Conservation (phyloP, 805 yeast genomes). For the Candida germanica region DNA sequence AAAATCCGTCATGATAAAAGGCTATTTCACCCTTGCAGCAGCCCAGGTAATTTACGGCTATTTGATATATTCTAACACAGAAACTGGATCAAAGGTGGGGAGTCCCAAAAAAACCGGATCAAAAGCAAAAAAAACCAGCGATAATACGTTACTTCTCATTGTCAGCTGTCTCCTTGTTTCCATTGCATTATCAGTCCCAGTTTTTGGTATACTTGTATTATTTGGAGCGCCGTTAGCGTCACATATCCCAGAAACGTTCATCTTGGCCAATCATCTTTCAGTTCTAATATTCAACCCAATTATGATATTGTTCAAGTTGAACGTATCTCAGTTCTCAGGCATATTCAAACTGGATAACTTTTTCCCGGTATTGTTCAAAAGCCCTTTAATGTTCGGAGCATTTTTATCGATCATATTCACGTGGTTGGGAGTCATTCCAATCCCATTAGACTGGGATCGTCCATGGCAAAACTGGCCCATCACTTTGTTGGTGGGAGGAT, state of each 20-base stretch:
- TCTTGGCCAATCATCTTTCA: constrained; percentile 61
- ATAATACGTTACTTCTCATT: constrained; percentile 22
- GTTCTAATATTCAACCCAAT: constrained; percentile 61
- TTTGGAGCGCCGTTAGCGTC: constrained; percentile 80
- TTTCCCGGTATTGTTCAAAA: constrained; percentile 19
- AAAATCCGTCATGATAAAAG: constrained; percentile 20
- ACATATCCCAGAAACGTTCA: constrained; percentile 50
- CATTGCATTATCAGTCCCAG: constrained; percentile 32
- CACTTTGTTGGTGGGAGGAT: constrained; percentile 77
- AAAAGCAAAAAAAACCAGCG: constrained; percentile 10
- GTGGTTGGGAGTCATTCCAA: constrained; percentile 92
- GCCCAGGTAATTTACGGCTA: constrained; percentile 24
- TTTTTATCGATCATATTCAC: constrained; percentile 54
- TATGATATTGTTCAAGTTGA: constrained; percentile 52
- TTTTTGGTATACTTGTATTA: constrained; percentile 46
- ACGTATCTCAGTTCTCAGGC: constrained; percentile 34
- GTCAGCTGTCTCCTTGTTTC: constrained; percentile 29
- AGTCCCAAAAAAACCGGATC: background rate
- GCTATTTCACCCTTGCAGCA: constrained; percentile 22
- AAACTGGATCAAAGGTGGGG: background rate
- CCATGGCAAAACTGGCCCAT: constrained; percentile 97
- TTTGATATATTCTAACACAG: constrained; percentile 13
- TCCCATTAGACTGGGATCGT: constrained; percentile 97
- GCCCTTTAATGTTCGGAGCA: constrained; percentile 26
- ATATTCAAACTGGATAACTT: constrained; percentile 21